Percentiles rank a stretch among this genome's conserved stretches.
These are phyloP conservation scores for Colletotrichum higginsianum DNA, from an alignment of 2,329 filamentous ascomycete genomes.

Conservation along the genomic window DNA sequence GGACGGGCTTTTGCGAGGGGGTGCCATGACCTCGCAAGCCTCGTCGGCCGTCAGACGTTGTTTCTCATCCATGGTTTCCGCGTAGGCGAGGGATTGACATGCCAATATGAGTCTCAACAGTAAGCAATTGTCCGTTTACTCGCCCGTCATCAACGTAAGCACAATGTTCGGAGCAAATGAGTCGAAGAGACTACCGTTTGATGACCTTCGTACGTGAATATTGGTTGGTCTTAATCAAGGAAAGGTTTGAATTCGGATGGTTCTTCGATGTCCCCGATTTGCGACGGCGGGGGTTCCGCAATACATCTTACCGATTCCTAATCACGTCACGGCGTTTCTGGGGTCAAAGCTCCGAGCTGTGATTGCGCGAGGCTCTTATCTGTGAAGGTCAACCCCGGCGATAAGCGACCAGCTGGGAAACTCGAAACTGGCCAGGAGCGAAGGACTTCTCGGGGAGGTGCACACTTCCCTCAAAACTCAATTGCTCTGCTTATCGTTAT, in stretches of 20 bases:
- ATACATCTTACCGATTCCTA: conserved; percentile 15
- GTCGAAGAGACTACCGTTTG: background rate
- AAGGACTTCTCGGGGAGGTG: conserved; percentile 60
- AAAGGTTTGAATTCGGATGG: background rate
- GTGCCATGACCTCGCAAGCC: conserved; percentile 1
- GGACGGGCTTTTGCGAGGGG: conserved; percentile 16
- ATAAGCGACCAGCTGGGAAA: conserved; percentile 61
- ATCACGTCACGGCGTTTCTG: conserved; percentile 27
- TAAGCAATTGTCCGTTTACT: background rate
- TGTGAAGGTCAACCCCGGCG: conserved; percentile 20
- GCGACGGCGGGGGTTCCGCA: background rate
- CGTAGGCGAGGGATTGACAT: background rate
- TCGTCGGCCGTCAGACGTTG: conserved; percentile 10
- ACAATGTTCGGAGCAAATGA: background rate
- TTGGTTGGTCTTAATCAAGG: background rate
- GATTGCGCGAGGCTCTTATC: conserved; percentile 33
- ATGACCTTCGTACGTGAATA: background rate
- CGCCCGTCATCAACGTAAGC: background rate
- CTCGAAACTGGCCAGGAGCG: conserved; percentile 92
- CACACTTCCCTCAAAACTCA: background rate
- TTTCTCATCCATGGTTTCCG: conserved; percentile 27
- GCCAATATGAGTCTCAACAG: background rate
- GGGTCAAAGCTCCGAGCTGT: conserved; percentile 34
- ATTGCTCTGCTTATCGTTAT: conserved; percentile 66
- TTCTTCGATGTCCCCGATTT: background rate